These are phyloP conservation scores for Pichia deserticola DNA, from an alignment of 805 yeast species.

Conservation along the genomic window DNA sequence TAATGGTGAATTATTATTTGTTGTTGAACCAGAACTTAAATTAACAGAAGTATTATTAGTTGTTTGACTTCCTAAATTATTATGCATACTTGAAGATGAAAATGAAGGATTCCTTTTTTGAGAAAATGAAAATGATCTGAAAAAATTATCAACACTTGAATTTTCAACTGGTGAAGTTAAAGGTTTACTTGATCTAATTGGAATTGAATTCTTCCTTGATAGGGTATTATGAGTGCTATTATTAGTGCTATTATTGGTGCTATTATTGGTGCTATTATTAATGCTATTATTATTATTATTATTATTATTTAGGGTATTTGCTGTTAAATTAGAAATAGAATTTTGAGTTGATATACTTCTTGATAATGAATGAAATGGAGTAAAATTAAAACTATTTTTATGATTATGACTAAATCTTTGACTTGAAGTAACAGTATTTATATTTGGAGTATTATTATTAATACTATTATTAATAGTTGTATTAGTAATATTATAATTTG, in stretches of 20 bases:
- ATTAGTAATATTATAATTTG: not conserved
- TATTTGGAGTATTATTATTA: not conserved
- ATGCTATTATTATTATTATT: not conserved
- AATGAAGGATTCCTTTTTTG: slow-evolving; percentile 18
- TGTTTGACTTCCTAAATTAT: not conserved
- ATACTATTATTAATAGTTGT: not conserved
- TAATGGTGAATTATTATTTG: not conserved
- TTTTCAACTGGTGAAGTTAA: slow-evolving; percentile 36
- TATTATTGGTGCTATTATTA: not conserved
- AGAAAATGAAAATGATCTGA: slow-evolving; percentile 29
- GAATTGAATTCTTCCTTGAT: slow-evolving; percentile 19
- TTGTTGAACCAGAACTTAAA: not conserved
- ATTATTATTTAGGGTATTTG: not conserved
- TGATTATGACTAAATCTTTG: not conserved
- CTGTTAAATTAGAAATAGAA: not conserved
- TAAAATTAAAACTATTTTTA: not conserved
- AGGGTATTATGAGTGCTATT: not conserved
- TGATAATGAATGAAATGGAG: not conserved
- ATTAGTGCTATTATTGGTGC: not conserved
- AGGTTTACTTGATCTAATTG: slow-evolving; percentile 41
- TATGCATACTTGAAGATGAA: slow-evolving; percentile 7
- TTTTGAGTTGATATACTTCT: slow-evolving; percentile 4
- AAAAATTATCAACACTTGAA: slow-evolving; percentile 29
- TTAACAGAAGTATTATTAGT: too few species aligned
- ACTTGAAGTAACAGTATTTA: not conserved